Evolutionary conservation across 495 filamentous ascomycete genomes (phyloP), one percentile per base, ranked within the genome.

Genomic region (Neurospora sp.): DNA sequence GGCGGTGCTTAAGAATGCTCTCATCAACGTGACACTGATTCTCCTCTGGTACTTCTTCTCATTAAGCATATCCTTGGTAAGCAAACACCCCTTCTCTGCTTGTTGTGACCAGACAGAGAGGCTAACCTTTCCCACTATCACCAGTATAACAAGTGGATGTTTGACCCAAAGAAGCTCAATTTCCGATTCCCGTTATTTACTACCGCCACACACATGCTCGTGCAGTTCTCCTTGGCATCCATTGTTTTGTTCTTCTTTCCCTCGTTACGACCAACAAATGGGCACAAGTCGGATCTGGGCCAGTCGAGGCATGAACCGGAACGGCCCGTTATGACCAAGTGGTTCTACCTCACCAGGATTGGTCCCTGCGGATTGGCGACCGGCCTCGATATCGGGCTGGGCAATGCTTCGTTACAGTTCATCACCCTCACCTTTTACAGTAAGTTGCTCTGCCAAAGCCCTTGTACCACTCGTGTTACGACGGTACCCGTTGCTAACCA

Each of bases 61-160:
- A 20, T 88, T 98, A 44, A 92, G 92, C 16, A 97, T 98, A 77
- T 98, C 96, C 39, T 89, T 99, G 71, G 94, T 97, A 87, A 86
- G 93, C 85, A 41, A 22, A 20, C 0, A 53, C 31, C 40, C 44
- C 20, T 7, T 38, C 46, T 10, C 6, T 48, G 37, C 69, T 68
- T n/a, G 41, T 40, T 61, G 66, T 71, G 39, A 27, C 46, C 35
- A 3, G 16, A 71, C 40, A 48, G 40, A 46, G 40, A 44, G 12
- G 20, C 35, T 69, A 40, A 35, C 9, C 35, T 3, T 18, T 59
- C 7, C 14, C 27, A 69, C 5, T 14, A 40, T 37, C 27, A 53
- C 71, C 76, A 96, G 93, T 99, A 99, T 83, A 99, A 99, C 85
- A 98, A 97, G 86, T 98, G 96, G 96, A 99, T 99, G 96, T 99